Percentiles rank a stretch among this genome's conserved stretches.
Evolutionary conservation across 208 protist genomes (phyloP).

Genomic region (Leishmania lainsoni): DNA sequence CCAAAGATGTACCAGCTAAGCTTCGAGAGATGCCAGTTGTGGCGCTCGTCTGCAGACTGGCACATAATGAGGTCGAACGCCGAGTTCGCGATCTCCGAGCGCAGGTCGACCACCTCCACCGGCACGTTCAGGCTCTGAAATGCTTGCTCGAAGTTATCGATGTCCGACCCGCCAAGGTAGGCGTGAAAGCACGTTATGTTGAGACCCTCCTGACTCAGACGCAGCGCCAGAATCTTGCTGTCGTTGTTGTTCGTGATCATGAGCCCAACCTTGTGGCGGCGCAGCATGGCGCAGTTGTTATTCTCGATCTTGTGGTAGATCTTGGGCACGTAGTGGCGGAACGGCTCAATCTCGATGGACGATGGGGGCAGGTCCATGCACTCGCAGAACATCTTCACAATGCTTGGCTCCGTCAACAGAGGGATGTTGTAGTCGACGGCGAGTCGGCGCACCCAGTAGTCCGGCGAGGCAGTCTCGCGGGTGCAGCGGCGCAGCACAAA

Average conservation of each 20-base stretch:
- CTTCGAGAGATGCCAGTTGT: slow-evolving; percentile 90
- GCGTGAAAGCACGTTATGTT: slow-evolving; percentile 91
- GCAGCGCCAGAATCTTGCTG: slow-evolving; percentile 87
- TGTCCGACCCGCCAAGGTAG: slow-evolving; percentile 82
- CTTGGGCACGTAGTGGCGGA: slow-evolving; percentile 85
- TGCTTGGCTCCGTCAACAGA: slow-evolving; percentile 85
- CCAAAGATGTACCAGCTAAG: slow-evolving; percentile 89
- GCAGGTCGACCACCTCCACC: slow-evolving; percentile 90
- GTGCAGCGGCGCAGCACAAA: slow-evolving; percentile 83
- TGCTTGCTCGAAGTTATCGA: slow-evolving; percentile 76
- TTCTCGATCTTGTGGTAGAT: slow-evolving; percentile 91
- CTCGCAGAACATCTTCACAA: slow-evolving; percentile 83
- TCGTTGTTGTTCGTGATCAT: slow-evolving; percentile 92
- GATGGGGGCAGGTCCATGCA: slow-evolving; percentile 42
- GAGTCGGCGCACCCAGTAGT: slow-evolving; percentile 89
- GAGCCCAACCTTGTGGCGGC: slow-evolving; percentile 86
- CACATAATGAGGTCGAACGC: slow-evolving; percentile 90
- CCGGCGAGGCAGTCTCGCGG: slow-evolving; percentile 58
- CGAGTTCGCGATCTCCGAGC: slow-evolving; percentile 78
- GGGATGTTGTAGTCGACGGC: slow-evolving; percentile 92
- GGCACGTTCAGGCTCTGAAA: slow-evolving; percentile 76
- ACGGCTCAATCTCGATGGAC: slow-evolving; percentile 81
- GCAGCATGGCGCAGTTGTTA: slow-evolving; percentile 89
- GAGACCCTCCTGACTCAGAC: slow-evolving; percentile 76
- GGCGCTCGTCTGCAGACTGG: slow-evolving; percentile 77